A percentile compares a stretch with the other conserved stretches of the same genome.
Evolutionary conservation across 768 basidiomycete genomes (phyloP).

Genomic region (Paxillus involutus): DNA sequence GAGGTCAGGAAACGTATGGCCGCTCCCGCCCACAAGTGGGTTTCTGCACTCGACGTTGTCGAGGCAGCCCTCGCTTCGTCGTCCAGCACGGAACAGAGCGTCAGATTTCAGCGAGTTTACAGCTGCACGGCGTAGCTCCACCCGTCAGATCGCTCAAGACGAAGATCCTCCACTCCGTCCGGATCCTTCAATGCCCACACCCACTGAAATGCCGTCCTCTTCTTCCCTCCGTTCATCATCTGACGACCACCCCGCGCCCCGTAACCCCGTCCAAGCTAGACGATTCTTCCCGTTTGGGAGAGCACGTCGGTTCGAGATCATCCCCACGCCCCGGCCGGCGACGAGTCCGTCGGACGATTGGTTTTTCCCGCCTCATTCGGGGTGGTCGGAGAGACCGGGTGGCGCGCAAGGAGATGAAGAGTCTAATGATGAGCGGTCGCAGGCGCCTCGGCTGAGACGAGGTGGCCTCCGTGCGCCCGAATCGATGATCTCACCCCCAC

Average conservation of each 20-base stretch:
- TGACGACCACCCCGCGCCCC: not conserved
- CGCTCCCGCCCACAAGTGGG: conserved; percentile 22
- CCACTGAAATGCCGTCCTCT: not conserved
- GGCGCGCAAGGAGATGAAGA: conserved; percentile 25
- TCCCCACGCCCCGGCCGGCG: conserved; percentile 31
- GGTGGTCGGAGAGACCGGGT: conserved; percentile 21
- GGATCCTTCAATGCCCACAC: conserved; percentile 4
- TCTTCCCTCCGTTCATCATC: conserved; percentile 5
- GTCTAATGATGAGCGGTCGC: conserved; percentile 35
- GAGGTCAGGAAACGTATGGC: conserved; percentile 19
- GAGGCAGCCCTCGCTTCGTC: conserved; percentile 64
- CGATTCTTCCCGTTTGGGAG: conserved; percentile 60
- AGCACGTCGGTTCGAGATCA: conserved; percentile 42
- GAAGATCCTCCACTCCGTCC: conserved; percentile 19
- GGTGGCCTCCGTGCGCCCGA: conserved; percentile 70
- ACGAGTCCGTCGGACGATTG: conserved; percentile 31
- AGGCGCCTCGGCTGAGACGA: conserved; percentile 57
- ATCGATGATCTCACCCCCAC: conserved; percentile 43
- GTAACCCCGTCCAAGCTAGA: conserved; percentile 30
- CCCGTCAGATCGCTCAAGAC: conserved; percentile 31
- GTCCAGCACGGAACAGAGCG: conserved; percentile 50
- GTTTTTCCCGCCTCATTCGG: conserved; percentile 29
- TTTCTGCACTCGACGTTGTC: conserved; percentile 36
- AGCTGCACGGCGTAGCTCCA: conserved; percentile 56
- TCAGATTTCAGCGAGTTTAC: conserved; percentile 77